Percentiles rank a stretch among this genome's conserved stretches.
These are phyloP conservation scores for Camelina neglecta DNA, from an alignment of 345 rosid species.

Conservation along the genomic window DNA sequence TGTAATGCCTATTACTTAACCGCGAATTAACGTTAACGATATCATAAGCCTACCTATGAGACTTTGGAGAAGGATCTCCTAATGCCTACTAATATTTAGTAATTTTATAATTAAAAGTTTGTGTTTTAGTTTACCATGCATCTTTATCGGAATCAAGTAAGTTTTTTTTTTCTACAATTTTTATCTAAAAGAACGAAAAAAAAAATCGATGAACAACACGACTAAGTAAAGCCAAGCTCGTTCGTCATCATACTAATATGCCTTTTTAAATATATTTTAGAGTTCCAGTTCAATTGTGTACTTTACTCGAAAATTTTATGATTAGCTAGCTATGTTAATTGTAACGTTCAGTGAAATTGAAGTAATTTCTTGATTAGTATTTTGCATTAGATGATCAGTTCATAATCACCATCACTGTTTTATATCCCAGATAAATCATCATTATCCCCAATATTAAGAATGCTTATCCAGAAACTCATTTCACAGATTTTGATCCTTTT, in stretches of 20 bases:
- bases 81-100: slow-evolving; percentile 37
- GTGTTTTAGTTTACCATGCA: slow-evolving; percentile 32
- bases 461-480: background rate
- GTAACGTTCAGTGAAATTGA: background rate
- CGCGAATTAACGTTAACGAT: slow-evolving; percentile 30
- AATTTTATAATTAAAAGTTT: slow-evolving; percentile 38
- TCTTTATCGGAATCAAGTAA: slow-evolving; percentile 32
- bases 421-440: background rate
- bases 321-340: background rate
- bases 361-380: background rate
- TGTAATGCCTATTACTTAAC: slow-evolving; percentile 43
- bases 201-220: slow-evolving; percentile 27
- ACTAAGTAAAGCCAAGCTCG: slow-evolving; percentile 42
- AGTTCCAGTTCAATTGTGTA: background rate
- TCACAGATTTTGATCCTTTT: background rate
- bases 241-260: background rate
- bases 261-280: background rate
- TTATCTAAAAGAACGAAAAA: background rate
- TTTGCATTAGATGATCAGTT: background rate
- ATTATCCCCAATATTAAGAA: background rate
- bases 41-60: slow-evolving; percentile 32
- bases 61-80: slow-evolving; percentile 34
- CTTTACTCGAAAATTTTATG: background rate
- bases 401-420: background rate
- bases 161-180: slow-evolving; percentile 16